phyloP scores from a whole-genome alignment of 192 early-diverging fungal genomes.

The Umbelopsis sp. region DNA sequence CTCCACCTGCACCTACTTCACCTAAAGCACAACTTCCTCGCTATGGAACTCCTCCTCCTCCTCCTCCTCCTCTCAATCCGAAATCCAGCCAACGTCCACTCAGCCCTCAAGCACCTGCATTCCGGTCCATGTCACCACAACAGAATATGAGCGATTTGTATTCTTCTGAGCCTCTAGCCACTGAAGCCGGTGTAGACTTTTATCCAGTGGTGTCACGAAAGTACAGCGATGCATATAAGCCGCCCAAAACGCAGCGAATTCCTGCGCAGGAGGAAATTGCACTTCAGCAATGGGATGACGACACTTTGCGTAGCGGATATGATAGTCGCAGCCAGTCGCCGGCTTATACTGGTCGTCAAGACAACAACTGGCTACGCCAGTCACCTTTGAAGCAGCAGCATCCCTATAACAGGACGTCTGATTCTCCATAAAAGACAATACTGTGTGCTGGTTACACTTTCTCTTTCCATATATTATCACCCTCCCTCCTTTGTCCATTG shows the following conservation, averaged over 20 bases:
- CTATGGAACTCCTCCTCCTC: constrained; percentile 4
- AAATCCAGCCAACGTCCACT: constrained; percentile 1
- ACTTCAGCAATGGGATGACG: constrained; percentile 9
- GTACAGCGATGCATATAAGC: constrained; percentile 11
- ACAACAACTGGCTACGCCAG: constrained; percentile 10
- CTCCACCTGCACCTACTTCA: neutral
- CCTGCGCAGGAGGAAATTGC: constrained; percentile 1
- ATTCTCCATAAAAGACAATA: neutral
- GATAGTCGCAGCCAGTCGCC: constrained; percentile 4
- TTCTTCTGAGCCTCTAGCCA: constrained; percentile 15
- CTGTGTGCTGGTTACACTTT: constrained; percentile 7
- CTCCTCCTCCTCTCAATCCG: constrained; percentile 2
- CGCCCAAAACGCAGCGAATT: neutral
- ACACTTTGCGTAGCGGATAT: neutral
- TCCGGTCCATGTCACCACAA: neutral
- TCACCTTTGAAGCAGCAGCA: constrained; percentile 10
- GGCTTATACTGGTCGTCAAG: neutral
- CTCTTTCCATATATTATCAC: neutral
- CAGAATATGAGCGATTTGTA: neutral
- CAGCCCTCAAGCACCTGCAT: neutral
- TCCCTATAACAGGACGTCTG: neutral
- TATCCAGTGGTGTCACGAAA: constrained; percentile 4
- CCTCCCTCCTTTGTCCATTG: neutral
- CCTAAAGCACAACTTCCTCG: neutral
- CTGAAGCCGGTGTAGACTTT: constrained; percentile 10